Conservation (phyloP, 495 filamentous ascomycete species). For the Hypoxylon lenormandii region DNA sequence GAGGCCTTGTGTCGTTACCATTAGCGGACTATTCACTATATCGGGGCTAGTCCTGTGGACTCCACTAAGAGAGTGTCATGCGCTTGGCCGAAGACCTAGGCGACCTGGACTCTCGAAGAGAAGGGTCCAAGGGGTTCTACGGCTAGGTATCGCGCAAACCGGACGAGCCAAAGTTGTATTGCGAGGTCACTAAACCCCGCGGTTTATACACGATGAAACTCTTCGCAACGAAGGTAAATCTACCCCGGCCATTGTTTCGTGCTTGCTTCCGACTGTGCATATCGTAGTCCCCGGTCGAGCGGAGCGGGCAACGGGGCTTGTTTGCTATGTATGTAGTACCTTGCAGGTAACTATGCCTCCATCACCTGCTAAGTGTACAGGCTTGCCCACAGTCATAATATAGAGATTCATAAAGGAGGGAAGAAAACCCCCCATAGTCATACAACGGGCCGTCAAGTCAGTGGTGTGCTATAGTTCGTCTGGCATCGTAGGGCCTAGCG, state of each 20-base stretch:
- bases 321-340: conserved; percentile 13
- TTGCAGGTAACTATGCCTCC: too few species aligned
- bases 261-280: conserved; percentile 8
- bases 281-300: conserved; percentile 14
- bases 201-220: conserved; percentile 40
- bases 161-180: conserved; percentile 23
- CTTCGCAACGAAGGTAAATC: conserved; percentile 13
- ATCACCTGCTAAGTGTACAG: background rate
- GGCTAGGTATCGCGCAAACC: conserved; percentile 6
- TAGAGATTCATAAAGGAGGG: background rate
- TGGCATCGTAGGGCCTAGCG: conserved; percentile 35
- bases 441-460: conserved; percentile 18
- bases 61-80: conserved; percentile 7
- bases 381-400: conserved; percentile 3
- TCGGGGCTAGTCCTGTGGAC: conserved; percentile 39
- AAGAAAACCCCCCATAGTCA: conserved; percentile 22
- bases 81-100: conserved; percentile 14
- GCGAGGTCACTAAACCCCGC: conserved; percentile 31
- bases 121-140: background rate
- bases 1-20: conserved; percentile 13
- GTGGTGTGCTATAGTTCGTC: background rate
- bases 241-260: conserved; percentile 31
- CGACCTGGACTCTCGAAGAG: background rate
- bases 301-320: conserved; percentile 26
- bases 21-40: conserved; percentile 40